These are phyloP conservation scores for Boletales sp. DNA, from an alignment of 768 basidiomycete genomes.

Conservation along the genomic window DNA sequence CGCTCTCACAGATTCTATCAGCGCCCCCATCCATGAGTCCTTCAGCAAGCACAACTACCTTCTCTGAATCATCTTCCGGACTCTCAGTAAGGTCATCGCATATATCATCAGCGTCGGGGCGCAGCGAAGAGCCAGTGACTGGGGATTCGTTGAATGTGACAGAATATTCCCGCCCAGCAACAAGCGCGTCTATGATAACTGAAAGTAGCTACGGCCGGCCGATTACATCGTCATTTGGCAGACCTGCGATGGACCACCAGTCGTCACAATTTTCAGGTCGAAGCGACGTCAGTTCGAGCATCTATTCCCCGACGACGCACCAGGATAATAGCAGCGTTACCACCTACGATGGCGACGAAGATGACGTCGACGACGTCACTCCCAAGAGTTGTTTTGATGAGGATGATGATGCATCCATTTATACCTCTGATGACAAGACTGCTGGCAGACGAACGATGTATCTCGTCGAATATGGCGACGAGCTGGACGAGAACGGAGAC, in stretches of 20 bases:
- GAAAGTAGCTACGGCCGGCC: conserved; percentile 21
- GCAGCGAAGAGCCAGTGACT: conserved; percentile 4
- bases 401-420: conserved; percentile 29
- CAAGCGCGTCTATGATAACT: conserved; percentile 17
- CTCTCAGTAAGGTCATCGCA: conserved; percentile 26
- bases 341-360: conserved; percentile 22
- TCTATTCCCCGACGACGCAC: conserved; percentile 16
- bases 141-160: conserved; percentile 7
- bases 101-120: conserved; percentile 18
- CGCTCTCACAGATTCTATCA: conserved; percentile 11
- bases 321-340: conserved; percentile 15
- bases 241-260: not conserved
- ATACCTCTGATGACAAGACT: conserved; percentile 29
- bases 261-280: conserved; percentile 19
- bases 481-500: conserved; percentile 19
- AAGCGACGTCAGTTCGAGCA: conserved; percentile 14
- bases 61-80: conserved; percentile 29
- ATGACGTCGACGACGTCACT: conserved; percentile 14
- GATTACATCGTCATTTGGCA: conserved; percentile 2
- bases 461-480: conserved; percentile 25
- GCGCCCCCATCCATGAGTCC: conserved; percentile 11
- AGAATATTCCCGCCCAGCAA: conserved; percentile 18
- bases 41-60: conserved; percentile 17
- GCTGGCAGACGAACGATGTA: conserved; percentile 35
- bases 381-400: conserved; percentile 12